A percentile compares a stretch with the other conserved stretches of the same genome.
phyloP scores from a whole-genome alignment of 2,329 filamentous ascomycete genomes.

The Paecilomyces fulvus region DNA sequence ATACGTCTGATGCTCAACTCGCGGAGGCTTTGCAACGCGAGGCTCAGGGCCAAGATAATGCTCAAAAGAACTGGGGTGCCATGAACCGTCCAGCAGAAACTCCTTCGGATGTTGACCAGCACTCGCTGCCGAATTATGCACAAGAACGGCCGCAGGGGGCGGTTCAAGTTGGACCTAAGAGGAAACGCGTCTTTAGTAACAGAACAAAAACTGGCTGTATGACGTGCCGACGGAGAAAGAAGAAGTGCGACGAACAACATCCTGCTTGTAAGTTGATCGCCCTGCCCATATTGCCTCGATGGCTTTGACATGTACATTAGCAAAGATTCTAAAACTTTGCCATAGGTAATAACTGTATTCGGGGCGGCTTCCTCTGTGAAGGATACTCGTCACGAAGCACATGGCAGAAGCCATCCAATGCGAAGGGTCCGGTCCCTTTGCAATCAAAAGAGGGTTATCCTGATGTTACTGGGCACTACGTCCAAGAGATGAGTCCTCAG shows the following conservation, averaged over 20 bases:
- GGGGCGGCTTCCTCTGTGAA: conserved; percentile 82
- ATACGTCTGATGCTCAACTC: conserved; percentile 43
- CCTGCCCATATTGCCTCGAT: conserved; percentile 3
- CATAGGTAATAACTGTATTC: conserved; percentile 76
- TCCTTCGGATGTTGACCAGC: conserved; percentile 23
- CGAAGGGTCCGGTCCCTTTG: conserved; percentile 61
- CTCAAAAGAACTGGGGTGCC: conserved; percentile 20
- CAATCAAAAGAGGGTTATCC: conserved; percentile 67
- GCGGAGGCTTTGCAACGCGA: conserved; percentile 46
- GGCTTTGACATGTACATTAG: conserved; percentile 4
- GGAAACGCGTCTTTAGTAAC: conserved; percentile 67
- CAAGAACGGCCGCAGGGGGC: conserved; percentile 26
- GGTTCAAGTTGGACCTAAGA: conserved; percentile 34
- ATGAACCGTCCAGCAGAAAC: conserved; percentile 31
- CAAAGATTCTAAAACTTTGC: conserved; percentile 8
- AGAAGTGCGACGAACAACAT: conserved; percentile 94
- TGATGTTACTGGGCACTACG: conserved; percentile 28
- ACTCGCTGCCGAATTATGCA: conserved; percentile 23
- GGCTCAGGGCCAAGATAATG: conserved; percentile 33
- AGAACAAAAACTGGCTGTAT: conserved; percentile 92
- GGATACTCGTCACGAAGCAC: conserved; percentile 75
- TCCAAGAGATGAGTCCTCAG: conserved; percentile 28
- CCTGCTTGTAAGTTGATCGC: conserved; percentile 65
- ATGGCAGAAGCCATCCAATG: conserved; percentile 69
- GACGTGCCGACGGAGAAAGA: conserved; percentile 85